Conservation (phyloP, 495 filamentous ascomycete genomes). For the Trichocladium antarcticum region DNA sequence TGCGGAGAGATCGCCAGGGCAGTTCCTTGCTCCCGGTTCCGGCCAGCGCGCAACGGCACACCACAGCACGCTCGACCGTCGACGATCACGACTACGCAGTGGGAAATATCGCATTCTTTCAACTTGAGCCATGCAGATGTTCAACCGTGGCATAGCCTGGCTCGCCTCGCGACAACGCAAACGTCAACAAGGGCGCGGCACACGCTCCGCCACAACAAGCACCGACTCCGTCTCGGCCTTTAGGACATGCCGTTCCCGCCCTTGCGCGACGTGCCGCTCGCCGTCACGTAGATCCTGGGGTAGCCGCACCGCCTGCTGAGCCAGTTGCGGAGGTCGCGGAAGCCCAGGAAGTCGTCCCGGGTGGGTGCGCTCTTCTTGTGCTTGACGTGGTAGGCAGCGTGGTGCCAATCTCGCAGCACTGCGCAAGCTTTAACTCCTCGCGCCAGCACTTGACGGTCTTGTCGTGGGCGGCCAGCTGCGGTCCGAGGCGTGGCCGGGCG, state of each 20-base stretch:
- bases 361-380: conserved; percentile 48
- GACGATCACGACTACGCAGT: too few relatives aligned
- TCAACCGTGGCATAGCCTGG: too few relatives aligned
- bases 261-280: conserved; percentile 69
- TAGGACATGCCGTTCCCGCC: conserved; percentile 64
- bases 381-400: conserved; percentile 64
- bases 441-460: conserved; percentile 55
- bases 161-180: too few relatives aligned
- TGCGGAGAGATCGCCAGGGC: neutral
- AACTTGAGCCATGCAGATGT: too few relatives aligned
- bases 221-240: too few relatives aligned
- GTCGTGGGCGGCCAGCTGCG: conserved; percentile 47
- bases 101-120: neutral
- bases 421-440: conserved; percentile 52
- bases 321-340: conserved; percentile 68
- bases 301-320: conserved; percentile 62
- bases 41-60: too few relatives aligned
- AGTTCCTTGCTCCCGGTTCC: neutral
- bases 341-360: conserved; percentile 59
- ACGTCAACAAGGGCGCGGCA: too few relatives aligned
- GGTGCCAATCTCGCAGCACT: conserved; percentile 51
- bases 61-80: too few relatives aligned
- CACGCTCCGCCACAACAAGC: too few relatives aligned
- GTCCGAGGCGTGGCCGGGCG: conserved; percentile 49
- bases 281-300: conserved; percentile 70